Base-by-base conservation (phyloP, 2,329 filamentous ascomycete genomes). In the Exserohilum turcica region DNA sequence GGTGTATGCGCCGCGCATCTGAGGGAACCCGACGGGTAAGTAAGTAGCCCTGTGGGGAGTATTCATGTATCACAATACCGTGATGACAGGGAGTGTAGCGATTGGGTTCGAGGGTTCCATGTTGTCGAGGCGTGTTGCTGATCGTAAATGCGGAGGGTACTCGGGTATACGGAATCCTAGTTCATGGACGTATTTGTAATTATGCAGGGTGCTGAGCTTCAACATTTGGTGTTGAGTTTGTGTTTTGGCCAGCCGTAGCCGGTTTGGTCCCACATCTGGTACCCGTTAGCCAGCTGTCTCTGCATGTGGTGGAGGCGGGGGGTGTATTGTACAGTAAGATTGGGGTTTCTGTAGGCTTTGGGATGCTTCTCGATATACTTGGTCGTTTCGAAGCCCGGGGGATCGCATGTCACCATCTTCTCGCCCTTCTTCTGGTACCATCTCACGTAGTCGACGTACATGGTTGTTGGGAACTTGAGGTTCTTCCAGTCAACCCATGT, bases 361-460 rank as follows among this genome's bases (percentile, higher is more conserved):
- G 75, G 73, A 56, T 82, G 80, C 19, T 77, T 67, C 46, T 73
- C 70, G 61, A 82, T 82, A 51, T 82, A 82, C 47, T 79, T 62
- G 0, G 80, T 82, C 2, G 80, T 82, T 55, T 80, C 78, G 55
- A 79, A 82, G 3, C 80, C 81, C 1, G 77, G 77, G 6, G 81
- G 82, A 66, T 84, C 82, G 64, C 82, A 84, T 10, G 81, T 84
- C 15, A 84, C 73, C 51, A 74, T 71, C 47, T 79, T 57, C 48
- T 79, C 60, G 2, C 78, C 81, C 46, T 75, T 70, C 53, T 78
- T 77, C 65, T 84, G 82, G 60, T 84, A 84, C 67, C 79, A 79
- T 6, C 82, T 73, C 12, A 84, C 78, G 61, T 84, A 83, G 56
- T 84, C 82, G 28, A 84, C 69, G 18, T 79, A 73, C 79, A 84